Base-by-base conservation (phyloP, 2,329 filamentous ascomycete species). In the Tolypocladium nubicola region DNA sequence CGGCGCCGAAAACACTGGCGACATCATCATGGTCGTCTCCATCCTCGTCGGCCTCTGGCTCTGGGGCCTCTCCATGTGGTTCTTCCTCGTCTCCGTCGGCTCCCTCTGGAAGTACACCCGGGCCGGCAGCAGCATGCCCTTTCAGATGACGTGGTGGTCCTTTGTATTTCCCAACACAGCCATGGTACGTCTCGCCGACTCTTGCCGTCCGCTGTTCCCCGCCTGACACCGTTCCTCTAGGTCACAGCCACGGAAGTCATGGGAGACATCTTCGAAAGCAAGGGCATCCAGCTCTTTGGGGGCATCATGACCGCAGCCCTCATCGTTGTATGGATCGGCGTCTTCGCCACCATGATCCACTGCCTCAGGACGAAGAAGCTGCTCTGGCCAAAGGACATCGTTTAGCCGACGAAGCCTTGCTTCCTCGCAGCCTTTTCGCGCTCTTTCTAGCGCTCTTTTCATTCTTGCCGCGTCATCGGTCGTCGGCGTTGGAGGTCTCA, bases 131-230 rank as follows among this genome's bases (percentile, higher is more conserved):
- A 80, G 77, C 58, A 83, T 91, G 75, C 79, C 84, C 4, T 94
- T 92, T 65, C 86, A 88, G 21, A 92, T 94, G 88, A 89, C 86
- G 1, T 95, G 89, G 85, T 94, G 87, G 71, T 89, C 84, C 4
- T 93, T 92, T 69, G 79, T 92, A 6, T 92, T 92, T 65, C 88
- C 89, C 2, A 90, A 92, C 63, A 92, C 88, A 0, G 88, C 87
- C 0, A 72, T 90, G 59, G 81, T 71, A 66, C 54, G n/a, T 19
- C 6, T 33, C 6, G 37, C 21, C 6, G 68, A 30, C 26, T 4
- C 47, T 11, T n/a, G 1, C 16, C 16, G 0, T 30, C 26, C 4
- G 16, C 16, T 35, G 47, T n/a, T 35, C 47, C 33, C 4, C 4
- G 16, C 45, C 47, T n/a, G 9, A 50, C 16, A n/a, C n/a, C 13